Evolutionary conservation across 1,139 yeast species (phyloP).

Genomic region (Suhomyces bokatorum): DNA sequence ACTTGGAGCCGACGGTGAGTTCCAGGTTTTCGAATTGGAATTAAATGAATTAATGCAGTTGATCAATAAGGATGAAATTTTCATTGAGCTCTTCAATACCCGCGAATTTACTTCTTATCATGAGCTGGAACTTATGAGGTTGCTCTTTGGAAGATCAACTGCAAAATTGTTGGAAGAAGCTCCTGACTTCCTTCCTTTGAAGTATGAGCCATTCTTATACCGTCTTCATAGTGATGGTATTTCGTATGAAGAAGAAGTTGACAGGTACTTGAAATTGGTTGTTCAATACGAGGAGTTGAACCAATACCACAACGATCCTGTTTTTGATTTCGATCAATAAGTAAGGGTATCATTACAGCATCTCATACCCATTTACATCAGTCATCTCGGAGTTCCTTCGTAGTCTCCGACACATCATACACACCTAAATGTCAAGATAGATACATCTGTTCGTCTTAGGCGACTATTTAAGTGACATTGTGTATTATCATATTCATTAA

Average conservation of each 20-base stretch:
- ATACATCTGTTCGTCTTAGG: not conserved
- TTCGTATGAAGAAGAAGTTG: slow-evolving; percentile 30
- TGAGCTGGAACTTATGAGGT: slow-evolving; percentile 37
- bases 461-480: not conserved
- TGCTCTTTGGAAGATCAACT: slow-evolving; percentile 35
- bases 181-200: slow-evolving; percentile 35
- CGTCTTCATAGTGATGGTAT: slow-evolving; percentile 27
- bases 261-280: slow-evolving; percentile 21
- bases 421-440: not conserved
- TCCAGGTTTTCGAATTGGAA: slow-evolving; percentile 26
- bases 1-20: slow-evolving; percentile 7
- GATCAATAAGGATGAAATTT: slow-evolving; percentile 39
- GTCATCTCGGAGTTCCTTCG: not conserved
- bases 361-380: not conserved
- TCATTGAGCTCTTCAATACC: slow-evolving; percentile 29
- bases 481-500: not conserved
- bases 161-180: slow-evolving; percentile 23
- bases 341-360: not conserved
- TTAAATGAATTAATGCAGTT: slow-evolving; percentile 33
- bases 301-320: slow-evolving; percentile 2
- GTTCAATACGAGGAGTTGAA: slow-evolving; percentile 10
- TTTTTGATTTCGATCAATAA: not conserved
- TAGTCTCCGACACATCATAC: not conserved
- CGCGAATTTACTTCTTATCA: slow-evolving; percentile 37
- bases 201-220: slow-evolving; percentile 38